Evolutionary conservation across 768 basidiomycete genomes (phyloP).

Genomic region (Leccinum sublutescens): DNA sequence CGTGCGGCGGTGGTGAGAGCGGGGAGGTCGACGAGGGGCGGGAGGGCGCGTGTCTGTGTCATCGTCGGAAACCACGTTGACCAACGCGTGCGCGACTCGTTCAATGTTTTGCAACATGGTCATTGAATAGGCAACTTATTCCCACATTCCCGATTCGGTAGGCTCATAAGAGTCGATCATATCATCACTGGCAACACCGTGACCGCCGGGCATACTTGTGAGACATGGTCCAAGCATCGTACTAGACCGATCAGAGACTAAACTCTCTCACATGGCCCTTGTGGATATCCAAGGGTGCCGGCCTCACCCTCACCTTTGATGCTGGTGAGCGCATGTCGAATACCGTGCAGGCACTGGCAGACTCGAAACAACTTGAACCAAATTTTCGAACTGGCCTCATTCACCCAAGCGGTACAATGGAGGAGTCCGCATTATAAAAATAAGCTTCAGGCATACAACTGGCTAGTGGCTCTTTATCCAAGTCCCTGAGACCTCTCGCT

Average conservation of each 20-base stretch:
- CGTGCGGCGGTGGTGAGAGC: constrained; percentile 65
- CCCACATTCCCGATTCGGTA: constrained; percentile 7
- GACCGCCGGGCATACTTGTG: too few species aligned
- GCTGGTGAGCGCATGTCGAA: constrained; percentile 53
- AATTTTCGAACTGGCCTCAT: constrained; percentile 80
- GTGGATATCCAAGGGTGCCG: too few species aligned
- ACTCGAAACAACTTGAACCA: constrained; percentile 47
- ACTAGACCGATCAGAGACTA: too few species aligned
- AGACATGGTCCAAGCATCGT: too few species aligned
- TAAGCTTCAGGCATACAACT: constrained; percentile 86
- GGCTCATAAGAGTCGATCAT: constrained; percentile 43
- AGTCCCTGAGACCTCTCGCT: constrained; percentile 78
- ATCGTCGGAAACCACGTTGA: constrained; percentile 8
- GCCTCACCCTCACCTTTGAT: too few species aligned
- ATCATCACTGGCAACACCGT: too few species aligned
- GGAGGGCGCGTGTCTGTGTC: constrained; percentile 20
- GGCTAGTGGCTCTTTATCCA: constrained; percentile 90
- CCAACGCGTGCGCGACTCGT: not conserved
- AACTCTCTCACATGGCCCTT: too few species aligned
- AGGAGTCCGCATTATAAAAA: constrained; percentile 84
- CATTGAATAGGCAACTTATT: not conserved
- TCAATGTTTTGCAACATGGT: constrained; percentile 1
- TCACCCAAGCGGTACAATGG: constrained; percentile 92
- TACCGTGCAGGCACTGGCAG: constrained; percentile 59
- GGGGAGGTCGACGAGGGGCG: constrained; percentile 50